Base-by-base conservation (phyloP, 2,329 filamentous ascomycete species). In the Phoma sp. region DNA sequence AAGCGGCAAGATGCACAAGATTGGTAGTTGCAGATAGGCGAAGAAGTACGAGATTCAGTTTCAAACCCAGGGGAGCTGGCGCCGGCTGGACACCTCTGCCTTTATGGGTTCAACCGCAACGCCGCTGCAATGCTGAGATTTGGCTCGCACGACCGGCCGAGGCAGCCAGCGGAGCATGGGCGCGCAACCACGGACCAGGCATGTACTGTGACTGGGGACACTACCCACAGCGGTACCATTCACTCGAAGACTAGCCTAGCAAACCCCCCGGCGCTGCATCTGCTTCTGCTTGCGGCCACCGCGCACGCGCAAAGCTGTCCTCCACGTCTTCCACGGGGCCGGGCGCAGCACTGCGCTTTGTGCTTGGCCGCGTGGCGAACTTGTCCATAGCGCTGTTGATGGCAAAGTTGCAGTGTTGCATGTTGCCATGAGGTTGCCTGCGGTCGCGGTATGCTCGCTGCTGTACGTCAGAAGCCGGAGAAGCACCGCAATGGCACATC, bases 401-500 rank as follows among this genome's bases (percentile, higher is more conserved):
- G 50, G 43, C 33, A 13, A 27, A 44, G 13, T 29, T 10, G 18
- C 32, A 37, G 32, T 27, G 6, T 44, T 47, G 51, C 45, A 54
- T 44, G 29, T 30, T 30, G 29, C 32, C 18, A 18, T 29, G 27
- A 29, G 27, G 36, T 36, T 30, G 14, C 6, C 11, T 13, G 13
- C 14, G 13, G 14, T 18, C 35, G 9, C 41, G 11, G 41, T 32
- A 22, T 36, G 29, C 23, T 48, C 32, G 46, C 27, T 10, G 18
- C n/a, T 10, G 36, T 55, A 55, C 52, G 41, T 55, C 52, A 55
- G 41, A 55, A 30, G 41, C 52, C 52, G 52, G 47, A 55, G 41
- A 50, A 55, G 46, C 11, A 33, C 52, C 46, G 52, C 30, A 30
- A 46, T 55, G 46, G 41, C 46, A 55, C 52, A 46, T 41, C 41